Conservation (phyloP, 805 yeast genomes). For the Starmerella asiatica region DNA sequence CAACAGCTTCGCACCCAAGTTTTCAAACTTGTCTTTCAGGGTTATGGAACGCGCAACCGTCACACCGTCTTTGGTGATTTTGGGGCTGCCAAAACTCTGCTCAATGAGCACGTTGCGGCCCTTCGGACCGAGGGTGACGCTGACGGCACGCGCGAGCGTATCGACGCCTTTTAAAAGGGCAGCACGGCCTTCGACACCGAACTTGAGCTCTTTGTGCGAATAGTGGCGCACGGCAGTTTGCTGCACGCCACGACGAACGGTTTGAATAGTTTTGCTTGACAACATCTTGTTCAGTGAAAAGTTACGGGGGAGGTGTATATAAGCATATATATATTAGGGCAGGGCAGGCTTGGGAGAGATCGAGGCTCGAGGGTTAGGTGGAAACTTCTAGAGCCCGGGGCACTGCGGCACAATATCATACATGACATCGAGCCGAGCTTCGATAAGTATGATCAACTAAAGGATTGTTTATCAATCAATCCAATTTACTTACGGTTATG, state of each 20-base stretch:
- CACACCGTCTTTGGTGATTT: slow-evolving; percentile 98
- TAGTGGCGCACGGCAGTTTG: slow-evolving; percentile 24
- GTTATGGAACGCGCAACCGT: slow-evolving; percentile 83
- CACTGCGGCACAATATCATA: too few relatives aligned
- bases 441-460: too few relatives aligned
- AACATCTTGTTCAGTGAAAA: slow-evolving; percentile 7
- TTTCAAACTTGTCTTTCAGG: slow-evolving; percentile 81
- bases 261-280: slow-evolving; percentile 8
- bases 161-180: slow-evolving; percentile 88
- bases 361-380: background rate
- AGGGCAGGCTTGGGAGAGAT: too few relatives aligned
- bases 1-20: slow-evolving; percentile 86
- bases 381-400: background rate
- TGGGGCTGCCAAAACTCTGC: slow-evolving; percentile 93
- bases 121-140: slow-evolving; percentile 94
- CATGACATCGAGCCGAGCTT: too few relatives aligned
- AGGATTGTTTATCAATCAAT: too few relatives aligned
- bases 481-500: too few relatives aligned
- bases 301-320: background rate
- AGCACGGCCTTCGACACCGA: slow-evolving; percentile 96
- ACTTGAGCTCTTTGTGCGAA: slow-evolving; percentile 81
- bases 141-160: slow-evolving; percentile 87
- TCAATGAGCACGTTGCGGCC: slow-evolving; percentile 95
- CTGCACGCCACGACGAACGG: slow-evolving; percentile 16
- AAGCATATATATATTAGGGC: background rate